phyloP scores from a whole-genome alignment of 2,329 filamentous ascomycete species.

The Cladophialophora bantiana region DNA sequence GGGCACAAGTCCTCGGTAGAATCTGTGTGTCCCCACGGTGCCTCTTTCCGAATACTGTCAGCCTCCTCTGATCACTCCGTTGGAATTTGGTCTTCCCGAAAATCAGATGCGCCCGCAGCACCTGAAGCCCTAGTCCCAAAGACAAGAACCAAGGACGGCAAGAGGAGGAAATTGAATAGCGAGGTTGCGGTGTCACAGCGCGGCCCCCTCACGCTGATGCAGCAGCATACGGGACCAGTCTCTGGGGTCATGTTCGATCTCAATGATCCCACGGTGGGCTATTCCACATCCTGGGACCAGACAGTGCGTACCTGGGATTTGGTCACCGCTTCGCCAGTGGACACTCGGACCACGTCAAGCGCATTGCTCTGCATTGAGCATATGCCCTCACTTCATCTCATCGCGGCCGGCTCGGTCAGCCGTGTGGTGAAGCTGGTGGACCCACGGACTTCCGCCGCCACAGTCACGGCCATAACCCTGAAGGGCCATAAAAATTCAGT shows the following conservation, averaged over 20 bases:
- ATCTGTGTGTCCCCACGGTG: constrained; percentile 66
- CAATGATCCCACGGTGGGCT: constrained; percentile 83
- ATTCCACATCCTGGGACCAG: constrained; percentile 91
- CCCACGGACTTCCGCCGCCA: constrained; percentile 77
- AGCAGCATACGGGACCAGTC: constrained; percentile 74
- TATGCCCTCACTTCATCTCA: constrained; percentile 68
- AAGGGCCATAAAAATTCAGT: constrained; percentile 83
- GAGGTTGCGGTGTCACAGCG: constrained; percentile 70
- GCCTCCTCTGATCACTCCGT: constrained; percentile 83
- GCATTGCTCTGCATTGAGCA: constrained; percentile 80
- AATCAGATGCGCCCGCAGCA: constrained; percentile 75
- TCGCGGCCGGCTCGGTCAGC: constrained; percentile 80
- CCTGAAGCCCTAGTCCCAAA: constrained; percentile 72
- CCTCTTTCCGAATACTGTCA: constrained; percentile 79
- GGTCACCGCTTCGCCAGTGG: constrained; percentile 77
- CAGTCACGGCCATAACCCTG: constrained; percentile 86
- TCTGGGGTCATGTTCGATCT: constrained; percentile 85
- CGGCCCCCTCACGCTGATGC: constrained; percentile 77
- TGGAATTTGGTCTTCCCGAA: constrained; percentile 87
- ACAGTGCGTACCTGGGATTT: constrained; percentile 90
- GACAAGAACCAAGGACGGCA: constrained; percentile 67
- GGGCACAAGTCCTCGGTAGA: constrained; percentile 80
- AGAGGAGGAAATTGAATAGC: constrained; percentile 75
- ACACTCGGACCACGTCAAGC: constrained; percentile 82
- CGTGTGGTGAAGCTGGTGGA: constrained; percentile 93